A percentile compares a stretch with the other conserved stretches of the same genome.
phyloP scores from a whole-genome alignment of 495 filamentous ascomycete species.

The Aspergillus biplanus region DNA sequence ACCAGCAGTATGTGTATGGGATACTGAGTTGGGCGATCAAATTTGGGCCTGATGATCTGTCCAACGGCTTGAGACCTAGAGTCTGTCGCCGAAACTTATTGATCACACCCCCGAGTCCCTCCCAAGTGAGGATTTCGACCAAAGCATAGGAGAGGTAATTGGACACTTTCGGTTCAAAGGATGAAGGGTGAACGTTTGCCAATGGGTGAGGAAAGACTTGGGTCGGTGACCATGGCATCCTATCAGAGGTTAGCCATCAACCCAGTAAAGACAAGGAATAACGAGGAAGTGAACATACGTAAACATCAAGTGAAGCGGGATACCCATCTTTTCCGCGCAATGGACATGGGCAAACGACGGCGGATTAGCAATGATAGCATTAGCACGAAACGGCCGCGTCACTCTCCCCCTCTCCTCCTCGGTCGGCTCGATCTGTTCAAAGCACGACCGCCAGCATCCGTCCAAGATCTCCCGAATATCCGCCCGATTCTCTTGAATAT shows the following conservation, averaged over 20 bases:
- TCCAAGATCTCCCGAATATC: conserved; percentile 57
- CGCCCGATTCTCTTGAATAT: conserved; percentile 41
- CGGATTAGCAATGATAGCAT: conserved; percentile 67
- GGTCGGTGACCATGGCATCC: conserved; percentile 56
- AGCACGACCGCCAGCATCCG: conserved; percentile 64
- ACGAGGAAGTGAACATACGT: conserved; percentile 27
- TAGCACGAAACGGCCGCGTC: conserved; percentile 55
- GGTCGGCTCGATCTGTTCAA: conserved; percentile 50
- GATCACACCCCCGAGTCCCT: conserved; percentile 45
- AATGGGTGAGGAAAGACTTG: conserved; percentile 57
- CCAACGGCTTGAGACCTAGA: conserved; percentile 53
- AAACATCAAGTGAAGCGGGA: conserved; percentile 66
- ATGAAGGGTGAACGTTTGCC: conserved; percentile 51
- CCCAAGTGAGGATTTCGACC: conserved; percentile 65
- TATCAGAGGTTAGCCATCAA: not conserved
- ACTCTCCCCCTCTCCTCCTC: conserved; percentile 30
- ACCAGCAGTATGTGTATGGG: conserved; percentile 65
- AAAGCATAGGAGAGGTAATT: conserved; percentile 61
- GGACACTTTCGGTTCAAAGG: conserved; percentile 42
- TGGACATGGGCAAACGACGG: conserved; percentile 64
- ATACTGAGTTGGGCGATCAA: conserved; percentile 46
- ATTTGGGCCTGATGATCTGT: conserved; percentile 27
- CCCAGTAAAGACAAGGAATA: not conserved
- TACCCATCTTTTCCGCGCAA: conserved; percentile 57
- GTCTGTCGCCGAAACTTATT: conserved; percentile 17